Evolutionary conservation across 1,284 basidiomycete species (phyloP).

Genomic region (Lentinula novae-zelandiae): DNA sequence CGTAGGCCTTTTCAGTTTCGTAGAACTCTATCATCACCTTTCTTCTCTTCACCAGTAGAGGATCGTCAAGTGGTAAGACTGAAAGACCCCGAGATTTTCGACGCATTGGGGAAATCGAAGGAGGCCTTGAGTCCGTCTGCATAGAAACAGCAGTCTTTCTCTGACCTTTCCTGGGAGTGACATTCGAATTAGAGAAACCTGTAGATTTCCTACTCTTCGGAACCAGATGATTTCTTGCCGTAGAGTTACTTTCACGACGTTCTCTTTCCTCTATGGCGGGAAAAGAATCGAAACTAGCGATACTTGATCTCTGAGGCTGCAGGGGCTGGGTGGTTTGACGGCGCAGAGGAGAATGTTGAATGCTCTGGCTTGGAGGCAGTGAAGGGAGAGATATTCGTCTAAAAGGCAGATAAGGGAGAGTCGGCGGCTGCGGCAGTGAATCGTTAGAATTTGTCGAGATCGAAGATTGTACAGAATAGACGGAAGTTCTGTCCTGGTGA

Average conservation of each 20-base stretch:
- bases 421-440: constrained; percentile 19
- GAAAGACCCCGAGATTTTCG: not conserved
- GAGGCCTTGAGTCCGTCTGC: constrained; percentile 1
- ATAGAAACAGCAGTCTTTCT: constrained; percentile 3
- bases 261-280: constrained; percentile 13
- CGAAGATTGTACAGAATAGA: constrained; percentile 9
- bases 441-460: constrained; percentile 21
- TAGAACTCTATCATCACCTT: constrained; percentile 73
- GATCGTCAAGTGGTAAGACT: constrained; percentile 17
- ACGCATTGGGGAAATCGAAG: not conserved
- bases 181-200: not conserved
- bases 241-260: constrained; percentile 14
- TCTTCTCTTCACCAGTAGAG: constrained; percentile 41
- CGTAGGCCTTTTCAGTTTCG: constrained; percentile 77
- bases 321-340: constrained; percentile 64
- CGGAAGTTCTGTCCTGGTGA: constrained; percentile 2
- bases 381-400: constrained; percentile 74
- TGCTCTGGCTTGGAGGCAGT: constrained; percentile 41
- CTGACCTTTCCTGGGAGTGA: constrained; percentile 2
- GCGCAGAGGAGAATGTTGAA: constrained; percentile 64
- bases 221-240: not conserved
- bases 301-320: constrained; percentile 51
- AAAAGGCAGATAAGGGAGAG: constrained; percentile 57
- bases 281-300: constrained; percentile 20
- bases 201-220: not conserved